phyloP scores from a whole-genome alignment of 208 protist genomes.

The Trypanosoma caninum region DNA sequence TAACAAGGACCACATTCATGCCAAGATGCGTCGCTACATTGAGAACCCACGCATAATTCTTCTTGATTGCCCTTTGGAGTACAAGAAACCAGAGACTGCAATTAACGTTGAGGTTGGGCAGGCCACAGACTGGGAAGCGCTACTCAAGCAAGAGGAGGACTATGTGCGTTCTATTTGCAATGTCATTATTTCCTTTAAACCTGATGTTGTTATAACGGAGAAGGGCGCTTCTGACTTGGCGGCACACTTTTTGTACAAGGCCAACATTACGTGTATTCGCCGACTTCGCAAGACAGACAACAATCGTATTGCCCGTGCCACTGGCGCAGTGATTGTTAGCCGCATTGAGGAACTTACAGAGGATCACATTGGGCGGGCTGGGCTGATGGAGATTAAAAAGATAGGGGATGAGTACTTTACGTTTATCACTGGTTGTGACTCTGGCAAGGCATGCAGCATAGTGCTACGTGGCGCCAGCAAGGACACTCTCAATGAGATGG shows the following conservation, averaged over 20 bases:
- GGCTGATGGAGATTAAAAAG: constrained; percentile 99
- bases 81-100: constrained; percentile 99
- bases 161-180: constrained; percentile 97
- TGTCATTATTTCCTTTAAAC: constrained; percentile 98
- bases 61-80: constrained; percentile 99
- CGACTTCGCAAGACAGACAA: constrained; percentile 99
- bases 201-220: constrained; percentile 99
- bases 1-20: constrained; percentile 99
- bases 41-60: constrained; percentile 99
- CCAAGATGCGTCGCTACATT: constrained; percentile 98
- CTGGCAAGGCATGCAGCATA: constrained; percentile 99
- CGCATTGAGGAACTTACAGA: constrained; percentile 97
- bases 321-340: constrained; percentile 98
- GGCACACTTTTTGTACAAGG: constrained; percentile 98
- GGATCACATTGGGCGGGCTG: constrained; percentile 96
- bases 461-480: constrained; percentile 99
- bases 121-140: constrained; percentile 96
- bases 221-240: constrained; percentile 99
- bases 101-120: constrained; percentile 98
- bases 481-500: constrained; percentile 99
- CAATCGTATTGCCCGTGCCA: constrained; percentile 98
- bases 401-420: constrained; percentile 99
- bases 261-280: constrained; percentile 97
- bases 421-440: constrained; percentile 98
- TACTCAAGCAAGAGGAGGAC: constrained; percentile 99